Conservation (phyloP, 805 yeast genomes). For the Teunomyces pallodes region DNA sequence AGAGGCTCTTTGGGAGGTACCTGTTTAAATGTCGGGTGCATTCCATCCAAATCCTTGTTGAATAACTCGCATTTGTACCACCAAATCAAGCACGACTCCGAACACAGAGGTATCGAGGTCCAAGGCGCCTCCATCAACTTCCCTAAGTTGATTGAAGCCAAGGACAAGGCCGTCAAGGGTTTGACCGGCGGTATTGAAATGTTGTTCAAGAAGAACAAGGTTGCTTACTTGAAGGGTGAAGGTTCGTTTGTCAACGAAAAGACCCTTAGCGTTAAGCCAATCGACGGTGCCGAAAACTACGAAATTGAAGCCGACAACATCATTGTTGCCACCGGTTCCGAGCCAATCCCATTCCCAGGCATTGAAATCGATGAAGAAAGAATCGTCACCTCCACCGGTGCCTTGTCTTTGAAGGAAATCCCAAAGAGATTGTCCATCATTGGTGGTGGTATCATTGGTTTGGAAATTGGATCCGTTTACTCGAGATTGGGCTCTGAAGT, state of each 20-base stretch:
- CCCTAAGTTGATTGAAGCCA: conserved; percentile 80
- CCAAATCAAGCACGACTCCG: conserved; percentile 80
- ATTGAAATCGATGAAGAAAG: conserved; percentile 94
- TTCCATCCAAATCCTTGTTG: conserved; percentile 92
- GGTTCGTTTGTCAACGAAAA: conserved; percentile 86
- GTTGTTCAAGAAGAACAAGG: conserved; percentile 93
- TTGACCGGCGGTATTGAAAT: conserved; percentile 92
- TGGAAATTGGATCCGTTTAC: conserved; percentile 99
- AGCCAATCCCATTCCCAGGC: conserved; percentile 98
- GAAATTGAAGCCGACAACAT: conserved; percentile 78
- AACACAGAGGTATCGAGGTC: conserved; percentile 86
- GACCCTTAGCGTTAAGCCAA: conserved; percentile 74
- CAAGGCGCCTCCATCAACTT: conserved; percentile 70
- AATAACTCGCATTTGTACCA: conserved; percentile 95
- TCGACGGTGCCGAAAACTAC: conserved; percentile 76
- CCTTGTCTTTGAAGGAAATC: conserved; percentile 75
- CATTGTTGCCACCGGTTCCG: conserved; percentile 97
- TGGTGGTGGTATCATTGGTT: conserved; percentile 99
- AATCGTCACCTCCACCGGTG: conserved; percentile 95
- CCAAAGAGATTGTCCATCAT: conserved; percentile 91
- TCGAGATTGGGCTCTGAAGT: conserved; percentile 93
- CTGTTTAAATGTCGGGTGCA: conserved; percentile 98
- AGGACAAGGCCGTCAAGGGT: conserved; percentile 84
- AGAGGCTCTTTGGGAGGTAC: conserved; percentile 98
- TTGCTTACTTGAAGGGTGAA: conserved; percentile 88